A percentile compares a stretch with the other conserved stretches of the same genome.
Evolutionary conservation across 2,329 filamentous ascomycete genomes (phyloP).

Genomic region (Cladorrhinum sp.): DNA sequence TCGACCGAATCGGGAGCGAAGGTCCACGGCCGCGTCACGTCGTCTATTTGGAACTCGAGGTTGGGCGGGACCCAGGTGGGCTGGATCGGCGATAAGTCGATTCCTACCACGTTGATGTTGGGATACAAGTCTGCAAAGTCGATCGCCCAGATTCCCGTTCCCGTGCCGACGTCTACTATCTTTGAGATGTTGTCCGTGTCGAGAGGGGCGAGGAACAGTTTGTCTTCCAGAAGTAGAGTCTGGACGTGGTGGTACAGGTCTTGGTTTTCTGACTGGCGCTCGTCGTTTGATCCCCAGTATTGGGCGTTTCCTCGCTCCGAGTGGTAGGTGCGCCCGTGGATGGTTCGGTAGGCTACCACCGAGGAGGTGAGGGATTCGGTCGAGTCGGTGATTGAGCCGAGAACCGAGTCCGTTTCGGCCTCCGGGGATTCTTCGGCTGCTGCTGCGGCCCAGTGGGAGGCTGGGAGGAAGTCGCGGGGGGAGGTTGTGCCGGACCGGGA

Average conservation of each 20-base stretch:
- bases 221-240: conserved; percentile 26
- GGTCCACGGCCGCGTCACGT: conserved; percentile 24
- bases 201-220: conserved; percentile 28
- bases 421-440: not conserved
- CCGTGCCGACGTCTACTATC: conserved; percentile 53
- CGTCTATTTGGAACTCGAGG: conserved; percentile 28
- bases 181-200: conserved; percentile 19
- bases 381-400: conserved; percentile 9
- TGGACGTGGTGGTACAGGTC: conserved; percentile 33
- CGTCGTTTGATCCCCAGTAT: conserved; percentile 35
- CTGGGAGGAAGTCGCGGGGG: not conserved
- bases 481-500: not conserved
- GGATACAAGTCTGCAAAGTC: conserved; percentile 46
- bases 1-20: conserved; percentile 26
- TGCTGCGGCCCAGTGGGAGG: not conserved
- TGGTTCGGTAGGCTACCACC: conserved; percentile 32
- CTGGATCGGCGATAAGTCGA: conserved; percentile 57
- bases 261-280: conserved; percentile 31
- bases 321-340: conserved; percentile 34
- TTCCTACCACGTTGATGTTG: conserved; percentile 46
- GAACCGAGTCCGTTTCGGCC: conserved; percentile 8
- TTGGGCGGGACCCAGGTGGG: conserved; percentile 56
- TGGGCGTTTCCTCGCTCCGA: conserved; percentile 28
- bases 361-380: conserved; percentile 33
- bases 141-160: conserved; percentile 42